Conservation (phyloP, 2,329 filamentous ascomycete species). For the Cercospora citrullina region DNA sequence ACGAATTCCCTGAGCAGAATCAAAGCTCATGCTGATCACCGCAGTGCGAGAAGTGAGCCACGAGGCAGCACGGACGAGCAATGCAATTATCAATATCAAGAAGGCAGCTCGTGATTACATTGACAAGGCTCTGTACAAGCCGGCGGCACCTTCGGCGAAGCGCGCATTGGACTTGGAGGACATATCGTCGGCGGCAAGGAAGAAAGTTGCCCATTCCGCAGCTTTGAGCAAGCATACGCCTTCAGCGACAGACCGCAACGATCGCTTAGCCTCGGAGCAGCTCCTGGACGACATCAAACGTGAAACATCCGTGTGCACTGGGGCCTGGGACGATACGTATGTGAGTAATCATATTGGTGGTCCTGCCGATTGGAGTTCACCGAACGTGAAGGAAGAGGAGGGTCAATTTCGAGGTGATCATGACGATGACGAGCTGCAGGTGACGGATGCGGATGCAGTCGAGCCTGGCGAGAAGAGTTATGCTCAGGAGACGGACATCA, state of each 20-base stretch:
- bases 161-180: background rate
- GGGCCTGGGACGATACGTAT: background rate
- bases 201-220: background rate
- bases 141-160: background rate
- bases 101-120: background rate
- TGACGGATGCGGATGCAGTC: background rate
- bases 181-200: background rate
- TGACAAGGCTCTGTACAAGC: background rate
- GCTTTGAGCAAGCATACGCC: background rate
- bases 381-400: background rate
- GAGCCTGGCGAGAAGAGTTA: background rate
- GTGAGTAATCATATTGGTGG: conserved; percentile 5
- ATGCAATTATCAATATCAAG: background rate
- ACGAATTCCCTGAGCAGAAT: background rate
- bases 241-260: background rate
- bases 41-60: background rate
- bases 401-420: background rate
- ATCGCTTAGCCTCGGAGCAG: background rate
- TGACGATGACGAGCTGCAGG: background rate
- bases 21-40: background rate
- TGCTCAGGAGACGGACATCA: background rate
- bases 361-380: background rate
- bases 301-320: background rate
- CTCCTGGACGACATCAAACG: background rate
- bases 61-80: background rate